These are phyloP conservation scores for Mycena alexandri DNA, from an alignment of 768 basidiomycete genomes.

Conservation along the genomic window DNA sequence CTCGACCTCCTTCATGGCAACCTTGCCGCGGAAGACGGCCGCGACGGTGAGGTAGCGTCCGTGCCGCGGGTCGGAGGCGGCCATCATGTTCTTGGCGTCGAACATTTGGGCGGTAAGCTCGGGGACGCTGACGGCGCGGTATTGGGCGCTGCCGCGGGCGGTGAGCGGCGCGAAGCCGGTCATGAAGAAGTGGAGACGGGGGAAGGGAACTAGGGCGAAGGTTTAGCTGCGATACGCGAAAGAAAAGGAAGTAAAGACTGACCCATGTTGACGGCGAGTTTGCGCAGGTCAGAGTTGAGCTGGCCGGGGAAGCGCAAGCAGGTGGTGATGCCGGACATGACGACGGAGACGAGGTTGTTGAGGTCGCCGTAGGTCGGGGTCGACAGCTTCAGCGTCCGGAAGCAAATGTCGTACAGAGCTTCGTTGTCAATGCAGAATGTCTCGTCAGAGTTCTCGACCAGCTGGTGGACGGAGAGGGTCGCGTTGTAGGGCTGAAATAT, in stretches of 20 bases:
- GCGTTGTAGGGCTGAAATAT: slow-evolving; percentile 91
- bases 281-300: slow-evolving; percentile 98
- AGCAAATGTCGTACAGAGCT: slow-evolving; percentile 99
- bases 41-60: slow-evolving; percentile 99
- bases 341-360: slow-evolving; percentile 96
- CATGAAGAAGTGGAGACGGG: slow-evolving; percentile 99
- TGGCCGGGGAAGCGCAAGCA: slow-evolving; percentile 99
- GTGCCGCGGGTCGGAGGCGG: slow-evolving; percentile 95
- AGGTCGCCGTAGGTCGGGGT: slow-evolving; percentile 98
- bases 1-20: slow-evolving; percentile 99
- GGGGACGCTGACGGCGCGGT: slow-evolving; percentile 96
- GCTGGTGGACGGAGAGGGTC: slow-evolving; percentile 97
- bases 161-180: slow-evolving; percentile 96
- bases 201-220: slow-evolving; percentile 84
- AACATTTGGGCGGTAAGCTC: slow-evolving; percentile 99
- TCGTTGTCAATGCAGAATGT: slow-evolving; percentile 99
- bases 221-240: not conserved
- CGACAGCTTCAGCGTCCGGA: slow-evolving; percentile 96
- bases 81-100: slow-evolving; percentile 99
- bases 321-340: slow-evolving; percentile 99
- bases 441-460: slow-evolving; percentile 99
- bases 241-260: slow-evolving; percentile 44
- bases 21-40: slow-evolving; percentile 98
- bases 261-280: slow-evolving; percentile 99
- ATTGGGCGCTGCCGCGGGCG: slow-evolving; percentile 93